Conservation (phyloP, 768 basidiomycete genomes). For the Serendipita sp. region DNA sequence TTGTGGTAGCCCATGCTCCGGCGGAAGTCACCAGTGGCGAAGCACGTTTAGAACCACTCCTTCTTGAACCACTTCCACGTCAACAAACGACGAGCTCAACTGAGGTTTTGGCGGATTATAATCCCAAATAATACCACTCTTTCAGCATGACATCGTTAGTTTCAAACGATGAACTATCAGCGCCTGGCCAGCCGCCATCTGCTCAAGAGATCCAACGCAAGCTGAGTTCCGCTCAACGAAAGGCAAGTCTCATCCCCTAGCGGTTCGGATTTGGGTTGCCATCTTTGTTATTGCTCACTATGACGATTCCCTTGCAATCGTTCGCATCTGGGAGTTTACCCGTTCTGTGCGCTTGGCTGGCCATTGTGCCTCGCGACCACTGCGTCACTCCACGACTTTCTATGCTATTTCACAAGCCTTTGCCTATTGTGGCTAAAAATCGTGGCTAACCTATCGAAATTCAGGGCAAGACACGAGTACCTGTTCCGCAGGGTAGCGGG, state of each 20-base stretch:
- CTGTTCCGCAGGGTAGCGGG: not conserved
- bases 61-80: not conserved
- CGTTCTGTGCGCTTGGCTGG: too few relatives aligned
- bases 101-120: not conserved
- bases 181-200: slow-evolving; percentile 44
- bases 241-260: slow-evolving; percentile 18
- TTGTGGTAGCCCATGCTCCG: too few relatives aligned
- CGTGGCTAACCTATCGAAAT: slow-evolving; percentile 1
- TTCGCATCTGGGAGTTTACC: not conserved
- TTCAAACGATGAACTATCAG: slow-evolving; percentile 10
- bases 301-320: not conserved
- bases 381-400: too few relatives aligned
- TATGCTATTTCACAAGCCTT: not conserved
- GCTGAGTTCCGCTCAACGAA: slow-evolving; percentile 36
- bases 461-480: not conserved
- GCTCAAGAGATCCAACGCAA: slow-evolving; percentile 78
- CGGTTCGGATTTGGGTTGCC: slow-evolving; percentile 11
- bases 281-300: not conserved
- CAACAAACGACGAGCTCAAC: not conserved
- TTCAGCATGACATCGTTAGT: too few relatives aligned
- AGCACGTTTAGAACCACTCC: not conserved
- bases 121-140: not conserved
- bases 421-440: not conserved
- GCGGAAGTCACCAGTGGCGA: too few relatives aligned
- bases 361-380: too few relatives aligned